These are phyloP conservation scores for Berberis vulgaris DNA, from an alignment of 164 flowering plant species.

Conservation along the genomic window DNA sequence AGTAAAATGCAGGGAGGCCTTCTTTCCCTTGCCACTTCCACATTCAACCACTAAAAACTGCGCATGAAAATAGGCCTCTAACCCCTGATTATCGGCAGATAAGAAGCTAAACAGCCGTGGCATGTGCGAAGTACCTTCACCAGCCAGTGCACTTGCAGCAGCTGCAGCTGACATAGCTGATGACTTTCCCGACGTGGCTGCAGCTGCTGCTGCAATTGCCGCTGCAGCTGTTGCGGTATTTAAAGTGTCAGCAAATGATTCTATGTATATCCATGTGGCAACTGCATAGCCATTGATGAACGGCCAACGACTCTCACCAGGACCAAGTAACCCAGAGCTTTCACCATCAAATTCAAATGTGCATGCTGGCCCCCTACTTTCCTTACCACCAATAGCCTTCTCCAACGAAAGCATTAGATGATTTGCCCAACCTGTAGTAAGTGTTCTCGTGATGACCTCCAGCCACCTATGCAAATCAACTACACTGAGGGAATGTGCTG, in stretches of 20 bases:
- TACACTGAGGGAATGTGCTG: constrained; percentile 86
- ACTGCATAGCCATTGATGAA: constrained; percentile 91
- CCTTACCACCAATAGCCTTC: constrained; percentile 86
- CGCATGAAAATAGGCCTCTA: constrained; percentile 97
- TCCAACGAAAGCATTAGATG: constrained; percentile 69
- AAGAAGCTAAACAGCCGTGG: constrained; percentile 93
- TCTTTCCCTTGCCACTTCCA: constrained; percentile 94
- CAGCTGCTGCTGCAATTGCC: constrained; percentile 96
- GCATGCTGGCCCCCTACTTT: constrained; percentile 79
- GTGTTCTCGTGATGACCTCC: constrained; percentile 53
- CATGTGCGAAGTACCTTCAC: constrained; percentile 99
- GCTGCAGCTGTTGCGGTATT: constrained; percentile 97
- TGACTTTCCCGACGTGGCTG: constrained; percentile 96
- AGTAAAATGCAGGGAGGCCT: constrained; percentile 92
- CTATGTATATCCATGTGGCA: constrained; percentile 97
- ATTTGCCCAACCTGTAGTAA: constrained; percentile 63
- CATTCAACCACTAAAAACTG: constrained; percentile 98
- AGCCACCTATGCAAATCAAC: constrained; percentile 77
- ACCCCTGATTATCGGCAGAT: constrained; percentile 96
- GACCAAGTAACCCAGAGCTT: constrained; percentile 96
- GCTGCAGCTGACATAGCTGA: constrained; percentile 99
- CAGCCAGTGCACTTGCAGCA: constrained; percentile 99
- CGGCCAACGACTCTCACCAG: constrained; percentile 99
- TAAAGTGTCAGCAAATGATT: constrained; percentile 97
- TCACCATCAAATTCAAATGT: constrained; percentile 99